Evolutionary conservation across 768 basidiomycete species (phyloP), one percentile per base, ranked within the genome.

Genomic region (Leccinum subgranulosum): DNA sequence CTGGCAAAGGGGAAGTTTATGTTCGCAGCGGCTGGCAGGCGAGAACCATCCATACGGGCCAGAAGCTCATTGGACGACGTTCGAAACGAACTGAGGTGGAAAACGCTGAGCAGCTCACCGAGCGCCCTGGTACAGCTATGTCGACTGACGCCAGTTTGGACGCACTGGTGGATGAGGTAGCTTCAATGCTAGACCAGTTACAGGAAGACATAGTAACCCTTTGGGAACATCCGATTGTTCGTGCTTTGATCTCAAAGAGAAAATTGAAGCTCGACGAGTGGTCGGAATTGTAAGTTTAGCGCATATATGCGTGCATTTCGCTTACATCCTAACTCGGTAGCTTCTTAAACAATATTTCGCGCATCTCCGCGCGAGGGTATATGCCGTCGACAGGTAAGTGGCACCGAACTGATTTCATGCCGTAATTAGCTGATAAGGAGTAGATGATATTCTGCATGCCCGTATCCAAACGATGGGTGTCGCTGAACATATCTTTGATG

Each of bases 381-480:
- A 71, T 90, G 45, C 91, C 91, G 27, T 85, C 85, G 3, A 90
- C 84, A 41, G 90, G 90, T 89, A 68, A 41, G 73, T 59, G 15
- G 47, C 56, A 54, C 28, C 41, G 36, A 64, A 67, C 69, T 73
- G 1, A 19, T 43, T 36, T n/a, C 28, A 21, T 47, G 12, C 12
- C 74, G 71, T 69, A 67, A 62, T 71, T 54, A 74, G 49, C 47
- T 65, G 60, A 61, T 21, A 50, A 46, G 53, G 34, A 8, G 23
- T 59, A 90, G 91, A 93, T 70, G 91, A 94, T 66, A 91, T 94
- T 55, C 77, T 94, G 17, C 90, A 91, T 66, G 90, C 90, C n/a
- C 87, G 91, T 34, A 88, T 94, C 53, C 92, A 92, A 67, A 94
- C 91, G 7, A 91, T 94, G 86, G 91, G 91, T 1, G 87, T 94